Percentiles rank a stretch among this genome's conserved stretches.
Conservation (phyloP, 169 alveolate species). For the Toxoplasma gondii region DNA sequence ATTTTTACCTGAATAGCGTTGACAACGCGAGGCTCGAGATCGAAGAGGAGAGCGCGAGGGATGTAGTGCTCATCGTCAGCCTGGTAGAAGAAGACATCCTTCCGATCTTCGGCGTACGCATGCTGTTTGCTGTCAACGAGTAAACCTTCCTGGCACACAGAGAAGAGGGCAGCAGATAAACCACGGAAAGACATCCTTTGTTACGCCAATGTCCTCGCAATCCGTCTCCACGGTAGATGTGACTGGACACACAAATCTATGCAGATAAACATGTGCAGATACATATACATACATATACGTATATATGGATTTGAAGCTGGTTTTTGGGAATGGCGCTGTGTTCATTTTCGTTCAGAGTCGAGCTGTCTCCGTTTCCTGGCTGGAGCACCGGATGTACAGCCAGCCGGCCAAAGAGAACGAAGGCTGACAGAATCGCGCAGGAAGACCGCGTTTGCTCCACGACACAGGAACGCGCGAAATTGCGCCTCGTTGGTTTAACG, state of each 20-base stretch:
- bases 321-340: too few species aligned
- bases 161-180: neutral
- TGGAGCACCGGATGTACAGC: too few species aligned
- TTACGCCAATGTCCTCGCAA: neutral
- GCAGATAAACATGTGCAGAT: neutral
- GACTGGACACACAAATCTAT: too few species aligned
- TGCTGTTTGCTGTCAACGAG: slow-evolving; percentile 15
- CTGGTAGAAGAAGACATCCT: slow-evolving; percentile 98
- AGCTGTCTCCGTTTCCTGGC: too few species aligned
- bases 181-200: neutral
- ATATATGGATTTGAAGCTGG: neutral
- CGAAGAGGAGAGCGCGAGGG: slow-evolving; percentile 95
- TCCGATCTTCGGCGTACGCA: slow-evolving; percentile 88
- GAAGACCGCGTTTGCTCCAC: too few species aligned
- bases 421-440: too few species aligned
- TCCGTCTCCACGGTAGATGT: neutral
- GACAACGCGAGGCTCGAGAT: slow-evolving; percentile 97
- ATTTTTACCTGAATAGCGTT: slow-evolving; percentile 71
- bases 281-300: neutral
- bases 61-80: slow-evolving; percentile 94
- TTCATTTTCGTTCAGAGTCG: too few species aligned
- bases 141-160: neutral
- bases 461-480: too few species aligned
- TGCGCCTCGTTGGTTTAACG: too few species aligned
- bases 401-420: too few species aligned